Percentiles rank a stretch among this genome's conserved stretches.
phyloP scores from a whole-genome alignment of 768 basidiomycete genomes.

The Serendipita sp. region DNA sequence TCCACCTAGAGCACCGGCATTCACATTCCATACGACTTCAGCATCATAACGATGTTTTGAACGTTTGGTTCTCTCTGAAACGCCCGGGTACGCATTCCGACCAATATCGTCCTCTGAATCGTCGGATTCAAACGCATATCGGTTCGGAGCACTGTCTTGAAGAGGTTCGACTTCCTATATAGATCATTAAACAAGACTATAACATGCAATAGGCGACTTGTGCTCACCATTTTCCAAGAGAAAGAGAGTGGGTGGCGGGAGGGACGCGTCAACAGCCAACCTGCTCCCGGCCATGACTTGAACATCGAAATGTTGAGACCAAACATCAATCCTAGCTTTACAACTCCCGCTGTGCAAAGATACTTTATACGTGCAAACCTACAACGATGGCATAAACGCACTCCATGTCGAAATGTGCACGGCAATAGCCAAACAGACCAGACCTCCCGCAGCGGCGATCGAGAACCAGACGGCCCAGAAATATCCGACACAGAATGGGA shows the following conservation, averaged over 20 bases:
- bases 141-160: not conserved
- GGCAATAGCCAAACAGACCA: no score
- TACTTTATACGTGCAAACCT: no score
- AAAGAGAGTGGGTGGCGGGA: not conserved
- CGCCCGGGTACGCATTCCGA: not conserved
- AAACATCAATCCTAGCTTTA: no score
- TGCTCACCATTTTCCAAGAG: not conserved
- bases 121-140: slow-evolving; percentile 5
- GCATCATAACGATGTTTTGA: not conserved
- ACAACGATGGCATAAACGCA: no score
- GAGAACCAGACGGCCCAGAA: slow-evolving; percentile 15
- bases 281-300: not conserved
- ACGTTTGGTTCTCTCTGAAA: not conserved
- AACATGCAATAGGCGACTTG: not conserved
- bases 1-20: not conserved
- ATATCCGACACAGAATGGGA: slow-evolving; percentile 66
- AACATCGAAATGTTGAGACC: not conserved
- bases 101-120: slow-evolving; percentile 3
- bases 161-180: slow-evolving; percentile 3
- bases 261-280: not conserved
- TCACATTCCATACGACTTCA: not conserved
- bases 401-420: no score
- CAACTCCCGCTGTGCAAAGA: no score
- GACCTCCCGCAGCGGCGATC: no score
- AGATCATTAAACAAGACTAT: not conserved